These are phyloP conservation scores for Karstenula rhodostoma DNA, from an alignment of 2,329 filamentous ascomycete species.

Conservation along the genomic window DNA sequence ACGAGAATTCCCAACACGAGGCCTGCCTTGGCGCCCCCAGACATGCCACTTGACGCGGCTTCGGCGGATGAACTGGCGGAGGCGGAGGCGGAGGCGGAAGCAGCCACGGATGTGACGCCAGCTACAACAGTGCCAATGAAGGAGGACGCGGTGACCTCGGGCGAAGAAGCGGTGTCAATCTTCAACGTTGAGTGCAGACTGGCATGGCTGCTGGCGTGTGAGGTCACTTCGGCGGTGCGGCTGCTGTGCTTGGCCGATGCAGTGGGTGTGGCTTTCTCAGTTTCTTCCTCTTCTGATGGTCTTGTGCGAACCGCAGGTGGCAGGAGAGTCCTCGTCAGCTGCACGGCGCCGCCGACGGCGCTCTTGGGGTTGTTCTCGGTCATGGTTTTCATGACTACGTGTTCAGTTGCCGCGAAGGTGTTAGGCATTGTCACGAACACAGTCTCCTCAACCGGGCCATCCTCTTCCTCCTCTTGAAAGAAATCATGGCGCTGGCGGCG, in stretches of 20 bases:
- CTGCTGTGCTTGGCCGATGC: constrained; percentile 26
- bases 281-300: constrained; percentile 9
- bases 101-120: constrained; percentile 19
- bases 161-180: constrained; percentile 40
- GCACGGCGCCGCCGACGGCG: constrained; percentile 30
- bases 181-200: constrained; percentile 28
- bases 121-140: constrained; percentile 15
- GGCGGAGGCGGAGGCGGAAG: too few species aligned
- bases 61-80: constrained; percentile 35
- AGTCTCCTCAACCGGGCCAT: constrained; percentile 31
- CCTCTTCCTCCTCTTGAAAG: constrained; percentile 22
- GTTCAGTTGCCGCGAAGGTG: constrained; percentile 58
- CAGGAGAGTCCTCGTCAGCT: constrained; percentile 23
- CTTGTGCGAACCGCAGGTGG: constrained; percentile 22
- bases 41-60: constrained; percentile 50
- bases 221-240: constrained; percentile 24
- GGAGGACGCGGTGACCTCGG: constrained; percentile 23
- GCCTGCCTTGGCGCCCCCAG: constrained; percentile 72
- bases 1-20: constrained; percentile 83
- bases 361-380: constrained; percentile 20
- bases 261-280: constrained; percentile 19
- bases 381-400: constrained; percentile 41
- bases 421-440: constrained; percentile 62
- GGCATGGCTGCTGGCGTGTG: constrained; percentile 19
- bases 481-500: constrained; percentile 37